A percentile compares a stretch with the other conserved stretches of the same genome.
Conservation (phyloP, 2,329 filamentous ascomycete genomes). For the Xylariaceae sp. region DNA sequence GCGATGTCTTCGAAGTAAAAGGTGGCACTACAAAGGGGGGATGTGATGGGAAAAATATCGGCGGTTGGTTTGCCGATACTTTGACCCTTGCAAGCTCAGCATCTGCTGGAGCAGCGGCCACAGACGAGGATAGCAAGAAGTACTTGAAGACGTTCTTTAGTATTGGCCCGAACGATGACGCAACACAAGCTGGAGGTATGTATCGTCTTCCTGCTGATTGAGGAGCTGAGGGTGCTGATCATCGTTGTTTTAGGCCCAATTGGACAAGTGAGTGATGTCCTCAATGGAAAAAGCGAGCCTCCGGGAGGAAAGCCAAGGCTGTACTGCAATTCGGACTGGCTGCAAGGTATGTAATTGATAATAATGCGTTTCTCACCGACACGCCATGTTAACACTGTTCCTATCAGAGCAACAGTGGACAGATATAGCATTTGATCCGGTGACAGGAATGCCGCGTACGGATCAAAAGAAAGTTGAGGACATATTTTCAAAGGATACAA, state of each 20-base stretch:
- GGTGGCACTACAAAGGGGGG: conserved; percentile 12
- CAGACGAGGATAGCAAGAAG: conserved; percentile 17
- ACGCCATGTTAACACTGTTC: not conserved
- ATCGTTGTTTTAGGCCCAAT: conserved; percentile 6
- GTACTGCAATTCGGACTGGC: conserved; percentile 19
- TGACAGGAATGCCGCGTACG: conserved; percentile 4
- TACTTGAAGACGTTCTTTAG: conserved; percentile 22
- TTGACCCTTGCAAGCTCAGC: conserved; percentile 16
- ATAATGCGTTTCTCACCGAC: not conserved
- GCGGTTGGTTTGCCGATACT: conserved; percentile 16
- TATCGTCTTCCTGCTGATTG: not conserved
- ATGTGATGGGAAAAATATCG: conserved; percentile 17
- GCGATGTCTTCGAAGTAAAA: conserved; percentile 19
- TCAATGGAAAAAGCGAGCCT: not conserved
- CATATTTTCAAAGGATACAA: not conserved
- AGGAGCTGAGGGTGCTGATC: too few relatives aligned
- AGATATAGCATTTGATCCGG: conserved; percentile 11
- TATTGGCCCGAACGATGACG: conserved; percentile 9
- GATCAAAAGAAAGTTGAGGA: conserved; percentile 14
- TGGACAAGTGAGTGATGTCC: conserved; percentile 1
- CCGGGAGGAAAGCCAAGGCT: conserved; percentile 19
- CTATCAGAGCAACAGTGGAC: conserved; percentile 17
- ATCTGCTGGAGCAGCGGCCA: conserved; percentile 10
- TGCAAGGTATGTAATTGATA: conserved; percentile 4
- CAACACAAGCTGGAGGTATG: conserved; percentile 14